Conservation (phyloP, 1,284 basidiomycete species). For the Boletus albobrunnescens region DNA sequence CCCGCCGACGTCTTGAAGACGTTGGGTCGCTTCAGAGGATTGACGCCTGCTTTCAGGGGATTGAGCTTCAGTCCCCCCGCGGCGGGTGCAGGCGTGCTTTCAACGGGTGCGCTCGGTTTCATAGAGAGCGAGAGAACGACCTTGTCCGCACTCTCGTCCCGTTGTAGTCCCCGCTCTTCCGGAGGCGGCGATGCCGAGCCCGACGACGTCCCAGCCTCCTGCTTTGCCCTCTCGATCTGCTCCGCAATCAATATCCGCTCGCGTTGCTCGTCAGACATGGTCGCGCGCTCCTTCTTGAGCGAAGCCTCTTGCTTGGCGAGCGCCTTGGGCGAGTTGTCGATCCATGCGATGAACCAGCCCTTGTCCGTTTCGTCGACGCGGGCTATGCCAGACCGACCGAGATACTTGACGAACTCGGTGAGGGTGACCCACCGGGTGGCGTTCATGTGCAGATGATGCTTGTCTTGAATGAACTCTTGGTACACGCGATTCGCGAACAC, state of each 20-base stretch:
- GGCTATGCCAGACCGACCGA: constrained; percentile 85
- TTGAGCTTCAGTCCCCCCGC: constrained; percentile 55
- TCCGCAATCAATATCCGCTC: constrained; percentile 88
- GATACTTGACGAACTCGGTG: constrained; percentile 88
- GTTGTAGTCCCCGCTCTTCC: constrained; percentile 62
- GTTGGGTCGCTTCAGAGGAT: constrained; percentile 67
- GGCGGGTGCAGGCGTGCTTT: constrained; percentile 25
- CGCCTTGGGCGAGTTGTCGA: constrained; percentile 93
- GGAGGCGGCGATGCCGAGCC: constrained; percentile 40
- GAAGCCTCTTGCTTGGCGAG: constrained; percentile 86
- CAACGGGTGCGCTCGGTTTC: constrained; percentile 42
- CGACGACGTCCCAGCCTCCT: constrained; percentile 38
- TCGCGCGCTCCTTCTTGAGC: constrained; percentile 88
- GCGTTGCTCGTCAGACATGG: constrained; percentile 91
- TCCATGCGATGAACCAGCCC: constrained; percentile 96
- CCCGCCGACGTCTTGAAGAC: constrained; percentile 59
- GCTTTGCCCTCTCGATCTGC: constrained; percentile 86
- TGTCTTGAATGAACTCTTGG: constrained; percentile 97
- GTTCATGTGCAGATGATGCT: constrained; percentile 97
- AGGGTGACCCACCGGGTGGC: constrained; percentile 96
- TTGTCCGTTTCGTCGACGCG: constrained; percentile 98
- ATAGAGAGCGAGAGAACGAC: constrained; percentile 66
- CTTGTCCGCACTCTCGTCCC: constrained; percentile 70
- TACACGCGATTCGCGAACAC: constrained; percentile 95
- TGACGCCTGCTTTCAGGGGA: constrained; percentile 43